Base-by-base conservation (phyloP, 1,284 basidiomycete species). In the Tylopilus orsonianus region DNA sequence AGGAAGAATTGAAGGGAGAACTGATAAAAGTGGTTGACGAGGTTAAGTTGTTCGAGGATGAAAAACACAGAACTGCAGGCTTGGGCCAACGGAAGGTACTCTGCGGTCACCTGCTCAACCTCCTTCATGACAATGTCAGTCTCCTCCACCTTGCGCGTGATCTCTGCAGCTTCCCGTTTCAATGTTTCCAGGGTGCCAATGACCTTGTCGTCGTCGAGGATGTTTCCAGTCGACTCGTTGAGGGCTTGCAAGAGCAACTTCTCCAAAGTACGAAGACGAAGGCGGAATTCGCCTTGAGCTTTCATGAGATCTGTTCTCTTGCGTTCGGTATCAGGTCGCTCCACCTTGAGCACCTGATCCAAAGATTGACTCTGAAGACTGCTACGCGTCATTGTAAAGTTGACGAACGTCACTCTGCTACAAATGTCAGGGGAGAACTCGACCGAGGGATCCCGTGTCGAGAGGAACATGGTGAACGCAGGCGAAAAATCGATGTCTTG, bases 401-500 rank as follows among this genome's bases (percentile, higher is more conserved):
- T 99, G 75, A 99, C 96, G 65, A 99, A 97, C 0, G 96, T 97
- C 30, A 99, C 97, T 51, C 97, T 85, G 74, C 93, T 97, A 78
- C 96, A 99, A 54, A 99, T 94, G 67, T 99, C 96, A 1, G 97
- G 94, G 18, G 96, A 92, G 71, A 99, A 97, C 62, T 97, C 94
- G 54, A 97, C 90, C 0, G 94, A 96, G 1, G 97, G 95, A 69
- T 99, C 95, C 20, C 96, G 80, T 8, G 97, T 99, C 3, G 97
- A 93, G 41, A 99, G 78, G 81, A 99, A 99, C 92, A 99, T 96
- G 9, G 92, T 96, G 78, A 99, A 99, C 10, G 95, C 87, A 3
- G 97, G 97, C 0, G 96, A 98, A 69, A 98, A 99, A 70, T 99
- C 97, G 66, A 99, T 98, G 58, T 99, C 97, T 72, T 99, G 96